Evolutionary conservation across 2,329 filamentous ascomycete species (phyloP).

Genomic region (Neofusicoccum kwambonambiense): DNA sequence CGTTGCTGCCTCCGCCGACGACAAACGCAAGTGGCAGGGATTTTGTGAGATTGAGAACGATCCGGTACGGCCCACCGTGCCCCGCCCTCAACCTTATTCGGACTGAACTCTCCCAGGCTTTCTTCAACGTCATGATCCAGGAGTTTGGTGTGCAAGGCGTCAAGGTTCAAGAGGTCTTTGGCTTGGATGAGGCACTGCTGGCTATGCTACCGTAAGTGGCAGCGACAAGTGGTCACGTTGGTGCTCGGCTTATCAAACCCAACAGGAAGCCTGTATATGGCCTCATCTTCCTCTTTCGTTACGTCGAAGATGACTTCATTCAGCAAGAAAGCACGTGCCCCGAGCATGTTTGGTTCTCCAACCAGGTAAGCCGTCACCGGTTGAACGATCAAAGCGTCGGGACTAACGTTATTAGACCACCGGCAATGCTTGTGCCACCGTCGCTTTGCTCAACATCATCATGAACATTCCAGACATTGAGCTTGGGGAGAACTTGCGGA

Average conservation of each 20-base stretch:
- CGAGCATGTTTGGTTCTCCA: conserved; percentile 83
- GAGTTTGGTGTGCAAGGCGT: conserved; percentile 74
- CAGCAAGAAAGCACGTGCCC: conserved; percentile 56
- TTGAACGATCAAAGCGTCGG: neutral
- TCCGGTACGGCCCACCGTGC: conserved; percentile 56
- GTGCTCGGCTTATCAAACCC: neutral
- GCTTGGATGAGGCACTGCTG: conserved; percentile 66
- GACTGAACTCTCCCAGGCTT: conserved; percentile 52
- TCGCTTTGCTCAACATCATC: conserved; percentile 88
- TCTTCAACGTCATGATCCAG: conserved; percentile 82
- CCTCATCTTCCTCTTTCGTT: conserved; percentile 86
- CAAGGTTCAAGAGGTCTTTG: conserved; percentile 73
- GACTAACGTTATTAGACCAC: conserved; percentile 58
- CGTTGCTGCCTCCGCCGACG: conserved; percentile 31
- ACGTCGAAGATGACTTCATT: conserved; percentile 52
- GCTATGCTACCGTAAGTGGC: conserved; percentile 53
- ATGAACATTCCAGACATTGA: conserved; percentile 72
- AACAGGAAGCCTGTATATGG: conserved; percentile 71
- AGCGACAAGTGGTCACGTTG: neutral
- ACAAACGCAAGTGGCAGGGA: conserved; percentile 59
- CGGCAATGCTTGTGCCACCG: conserved; percentile 84
- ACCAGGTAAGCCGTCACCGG: conserved; percentile 61
- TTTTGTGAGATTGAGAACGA: conserved; percentile 90
- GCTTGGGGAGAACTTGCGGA: conserved; percentile 67
- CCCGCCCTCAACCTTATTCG: conserved; percentile 25